Base-by-base conservation (phyloP, 495 filamentous ascomycete species). In the Parathielavia hyrcaniae region DNA sequence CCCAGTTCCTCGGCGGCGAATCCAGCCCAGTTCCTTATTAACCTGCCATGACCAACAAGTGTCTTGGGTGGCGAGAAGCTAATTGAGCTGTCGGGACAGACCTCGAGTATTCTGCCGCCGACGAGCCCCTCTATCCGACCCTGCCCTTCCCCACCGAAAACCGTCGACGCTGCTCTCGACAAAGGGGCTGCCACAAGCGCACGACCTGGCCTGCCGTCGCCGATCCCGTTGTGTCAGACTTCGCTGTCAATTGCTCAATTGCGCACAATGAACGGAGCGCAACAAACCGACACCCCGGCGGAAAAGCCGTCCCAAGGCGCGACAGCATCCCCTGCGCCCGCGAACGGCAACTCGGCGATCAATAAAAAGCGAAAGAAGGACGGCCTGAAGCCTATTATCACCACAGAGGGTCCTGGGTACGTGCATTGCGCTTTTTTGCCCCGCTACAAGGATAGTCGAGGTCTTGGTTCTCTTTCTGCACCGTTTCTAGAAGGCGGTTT, bases 351-450 rank as follows among this genome's bases (percentile, higher is more conserved):
- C 62, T 71, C 72, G 35, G 68, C 66, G 12, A 51, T 71, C 8
- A 88, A 84, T 65, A 92, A 91, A 79, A 91, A 91, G 79, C 84
- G 88, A 77, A 89, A 87, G 81, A 91, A 90, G 77, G 87, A 88
- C 60, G 88, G 89, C 56, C 69, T 92, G 66, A 95, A 92, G 75
- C 89, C 89, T 61, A 95, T 95, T 76, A 88, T 92, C 74, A 95
- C 89, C 20, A 91, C 83, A 47, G 89, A 95, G 61, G 77, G 77
- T 57, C 75, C 73, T 61, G 71, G 67, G 71, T 76, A 77, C 65
- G 72, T 69, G 67, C 58, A 69, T 67, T 54, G 47, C 58, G 51
- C 56, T 64, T 66, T n/a, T 64, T 51, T 64, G 48, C 38, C 56
- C 55, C 45, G 20, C 43, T 63, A 48, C 54, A 60, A 52, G 50